Base-by-base conservation (phyloP, 2,329 filamentous ascomycete genomes). In the Arthrobotrys sphaeroides region DNA sequence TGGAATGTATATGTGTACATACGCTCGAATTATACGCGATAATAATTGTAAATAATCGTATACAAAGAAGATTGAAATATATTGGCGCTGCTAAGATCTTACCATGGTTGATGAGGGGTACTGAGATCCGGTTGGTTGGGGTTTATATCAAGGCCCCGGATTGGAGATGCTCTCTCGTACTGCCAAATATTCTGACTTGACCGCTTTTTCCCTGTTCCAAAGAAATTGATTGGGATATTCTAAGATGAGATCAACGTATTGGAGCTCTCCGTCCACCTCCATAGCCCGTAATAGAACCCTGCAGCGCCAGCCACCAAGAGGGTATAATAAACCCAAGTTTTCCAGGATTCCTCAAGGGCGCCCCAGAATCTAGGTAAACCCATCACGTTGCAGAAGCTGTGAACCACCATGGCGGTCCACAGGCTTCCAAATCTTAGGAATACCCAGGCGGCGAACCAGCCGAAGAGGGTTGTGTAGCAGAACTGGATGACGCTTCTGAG, bases 381-480 rank as follows among this genome's bases (percentile, higher is more conserved):
- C 87, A 94, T 91, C 84, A 88, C 91, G 81, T 99, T 99, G 84
- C 95, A 99, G 81, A 98, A 95, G 7, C 88, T 87, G 81, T 99
- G 95, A 3, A 92, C 90, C 18, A 90, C 81, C 62, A 94, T 89
- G 31, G 90, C 90, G 10, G 91, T 90, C 42, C 90, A 86, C 40
- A 98, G 83, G 53, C 91, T 96, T 2, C 93, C 93, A 0, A 93
- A 96, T 36, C 94, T 89, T 18, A 99, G 81, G 80, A 91, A 97
- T 18, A 97, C 80, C 80, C 98, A 99, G 0, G 92, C 93, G 3
- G 91, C 94, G 83, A 95, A 97, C 83, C 93, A 93, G 77, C 95
- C 95, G 80, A 99, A 99, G 3, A 98, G 83, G 5, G 92, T 94
- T 0, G 95, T 99, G 83, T 96, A 99, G 2, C 87, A 85, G 80